Conservation (phyloP, 2,329 filamentous ascomycete genomes). For the Venturia asperata region DNA sequence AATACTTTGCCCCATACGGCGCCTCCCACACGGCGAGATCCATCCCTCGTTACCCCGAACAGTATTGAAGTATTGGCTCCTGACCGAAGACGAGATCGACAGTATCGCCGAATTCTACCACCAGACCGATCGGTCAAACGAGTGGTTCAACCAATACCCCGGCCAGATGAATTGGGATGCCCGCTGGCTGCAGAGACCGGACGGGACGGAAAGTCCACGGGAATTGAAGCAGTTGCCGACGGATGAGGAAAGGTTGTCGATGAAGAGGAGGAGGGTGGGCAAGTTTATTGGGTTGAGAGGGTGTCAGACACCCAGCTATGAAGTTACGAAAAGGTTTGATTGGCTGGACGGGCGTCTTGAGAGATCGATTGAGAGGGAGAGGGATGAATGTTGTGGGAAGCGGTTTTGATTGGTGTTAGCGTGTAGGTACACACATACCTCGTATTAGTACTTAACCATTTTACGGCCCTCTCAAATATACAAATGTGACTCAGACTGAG, state of each 20-base stretch:
- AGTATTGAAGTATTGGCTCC: constrained; percentile 16
- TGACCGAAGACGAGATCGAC: constrained; percentile 20
- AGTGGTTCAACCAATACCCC: constrained; percentile 9
- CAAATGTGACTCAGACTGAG: no score
- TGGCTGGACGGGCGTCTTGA: constrained; percentile 17
- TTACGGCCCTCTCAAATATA: no score
- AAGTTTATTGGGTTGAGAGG: constrained; percentile 20
- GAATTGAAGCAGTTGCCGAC: not conserved
- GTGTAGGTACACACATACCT: no score
- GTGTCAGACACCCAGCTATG: constrained; percentile 17
- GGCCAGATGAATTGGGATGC: constrained; percentile 19
- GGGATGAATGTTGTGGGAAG: not conserved
- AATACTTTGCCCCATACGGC: constrained; percentile 11
- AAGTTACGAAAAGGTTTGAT: constrained; percentile 13
- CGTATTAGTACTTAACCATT: no score
- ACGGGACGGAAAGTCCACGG: not conserved
- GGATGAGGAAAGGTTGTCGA: constrained; percentile 12
- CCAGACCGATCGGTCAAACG: constrained; percentile 1
- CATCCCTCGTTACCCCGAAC: constrained; percentile 18
- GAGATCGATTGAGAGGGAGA: constrained; percentile 12
- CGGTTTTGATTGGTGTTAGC: not conserved
- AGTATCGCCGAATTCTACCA: constrained; percentile 15
- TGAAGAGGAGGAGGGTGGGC: constrained; percentile 19
- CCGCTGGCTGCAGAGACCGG: constrained; percentile 13
- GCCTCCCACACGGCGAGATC: constrained; percentile 9